phyloP scores from a whole-genome alignment of 73 alveolate genomes.

The Loxodes magnus region DNA sequence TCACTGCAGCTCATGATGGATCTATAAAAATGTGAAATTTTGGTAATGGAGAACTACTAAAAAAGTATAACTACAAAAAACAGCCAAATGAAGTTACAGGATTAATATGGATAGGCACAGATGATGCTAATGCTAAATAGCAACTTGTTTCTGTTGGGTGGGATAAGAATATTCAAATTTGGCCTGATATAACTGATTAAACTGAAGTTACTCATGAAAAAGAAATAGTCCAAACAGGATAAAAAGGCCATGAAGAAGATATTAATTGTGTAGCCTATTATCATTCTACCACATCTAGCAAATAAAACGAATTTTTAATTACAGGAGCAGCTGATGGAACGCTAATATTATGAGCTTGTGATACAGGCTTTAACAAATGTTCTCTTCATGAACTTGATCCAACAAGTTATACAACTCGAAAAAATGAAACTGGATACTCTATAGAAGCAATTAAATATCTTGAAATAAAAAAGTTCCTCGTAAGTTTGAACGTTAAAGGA shows the following conservation, averaged over 20 bases:
- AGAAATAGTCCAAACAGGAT: constrained; percentile 29
- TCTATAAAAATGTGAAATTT: constrained; percentile 50
- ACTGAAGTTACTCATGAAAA: constrained; percentile 16
- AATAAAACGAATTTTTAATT: constrained; percentile 30
- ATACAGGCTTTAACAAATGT: constrained; percentile 41
- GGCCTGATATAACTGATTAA: constrained; percentile 58
- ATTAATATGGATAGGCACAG: constrained; percentile 17
- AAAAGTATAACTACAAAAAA: constrained; percentile 30
- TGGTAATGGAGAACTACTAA: constrained; percentile 43
- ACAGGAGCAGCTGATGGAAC: constrained; percentile 66
- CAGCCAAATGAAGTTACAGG: constrained; percentile 21
- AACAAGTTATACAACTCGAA: constrained; percentile 21
- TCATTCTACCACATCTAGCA: too few relatives aligned
- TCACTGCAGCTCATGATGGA: constrained; percentile 52
- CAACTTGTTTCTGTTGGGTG: constrained; percentile 53
- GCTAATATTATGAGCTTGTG: constrained; percentile 49
- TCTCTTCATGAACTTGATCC: constrained; percentile 40
- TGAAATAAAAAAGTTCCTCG: too few relatives aligned
- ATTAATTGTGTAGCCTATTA: constrained; percentile 36
- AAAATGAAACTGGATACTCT: too few relatives aligned
- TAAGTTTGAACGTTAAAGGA: too few relatives aligned
- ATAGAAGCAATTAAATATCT: too few relatives aligned
- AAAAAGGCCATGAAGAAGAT: constrained; percentile 50
- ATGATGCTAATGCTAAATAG: constrained; percentile 14
- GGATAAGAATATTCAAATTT: constrained; percentile 43